Conservation (phyloP, 2,329 filamentous ascomycete genomes). For the Graphilbum sp. region DNA sequence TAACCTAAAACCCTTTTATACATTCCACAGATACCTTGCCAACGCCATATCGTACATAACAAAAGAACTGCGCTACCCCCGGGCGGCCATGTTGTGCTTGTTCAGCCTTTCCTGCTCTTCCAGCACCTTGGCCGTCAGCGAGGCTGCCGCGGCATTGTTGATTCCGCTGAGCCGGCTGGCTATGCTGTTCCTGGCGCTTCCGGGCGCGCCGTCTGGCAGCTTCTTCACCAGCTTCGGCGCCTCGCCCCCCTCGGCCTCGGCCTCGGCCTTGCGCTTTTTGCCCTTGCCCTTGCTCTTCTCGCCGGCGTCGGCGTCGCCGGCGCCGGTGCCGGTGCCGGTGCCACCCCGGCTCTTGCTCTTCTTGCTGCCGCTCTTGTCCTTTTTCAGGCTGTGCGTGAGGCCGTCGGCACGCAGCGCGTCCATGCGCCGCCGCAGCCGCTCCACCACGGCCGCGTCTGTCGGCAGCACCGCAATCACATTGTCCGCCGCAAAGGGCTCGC, state of each 20-base stretch:
- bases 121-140: constrained; percentile 70
- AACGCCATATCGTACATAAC: too few species aligned
- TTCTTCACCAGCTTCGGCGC: too few species aligned
- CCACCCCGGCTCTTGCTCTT: constrained; percentile 28
- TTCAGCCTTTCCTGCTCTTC: constrained; percentile 73
- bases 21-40: too few species aligned
- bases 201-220: too few species aligned
- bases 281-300: too few species aligned
- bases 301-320: constrained; percentile 5
- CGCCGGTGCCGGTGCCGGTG: constrained; percentile 14
- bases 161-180: constrained; percentile 42
- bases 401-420: constrained; percentile 49
- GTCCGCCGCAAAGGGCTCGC: constrained; percentile 50
- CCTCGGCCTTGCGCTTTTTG: too few species aligned
- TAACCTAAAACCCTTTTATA: too few species aligned
- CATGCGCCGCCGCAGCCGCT: constrained; percentile 46
- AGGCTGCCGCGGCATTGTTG: constrained; percentile 76
- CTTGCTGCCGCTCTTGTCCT: constrained; percentile 53
- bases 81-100: constrained; percentile 55
- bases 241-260: too few species aligned
- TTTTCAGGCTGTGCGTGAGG: constrained; percentile 78
- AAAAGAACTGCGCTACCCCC: neutral
- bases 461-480: constrained; percentile 77
- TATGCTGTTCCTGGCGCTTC: constrained; percentile 11
- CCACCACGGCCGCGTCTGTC: constrained; percentile 51